Conservation (phyloP, 306 rosid species). For the Malus sylvestris region DNA sequence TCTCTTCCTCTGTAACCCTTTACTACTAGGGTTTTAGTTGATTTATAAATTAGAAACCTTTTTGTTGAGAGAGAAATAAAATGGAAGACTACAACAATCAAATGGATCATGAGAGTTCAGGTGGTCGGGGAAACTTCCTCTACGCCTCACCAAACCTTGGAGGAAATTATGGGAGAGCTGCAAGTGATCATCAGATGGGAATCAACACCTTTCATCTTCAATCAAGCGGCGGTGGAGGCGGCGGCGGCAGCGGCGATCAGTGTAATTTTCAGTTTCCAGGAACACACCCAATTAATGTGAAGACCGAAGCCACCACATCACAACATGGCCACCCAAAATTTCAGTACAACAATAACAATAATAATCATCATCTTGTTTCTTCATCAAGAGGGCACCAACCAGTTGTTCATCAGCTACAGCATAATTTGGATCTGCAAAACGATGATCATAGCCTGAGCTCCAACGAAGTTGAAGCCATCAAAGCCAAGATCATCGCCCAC, state of each 20-base stretch:
- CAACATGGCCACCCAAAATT: slow-evolving; percentile 45
- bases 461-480: slow-evolving; percentile 61
- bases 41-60: background rate
- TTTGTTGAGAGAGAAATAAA: slow-evolving; percentile 6
- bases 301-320: slow-evolving; percentile 54
- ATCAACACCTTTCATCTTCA: slow-evolving; percentile 58
- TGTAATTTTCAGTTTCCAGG: slow-evolving; percentile 36
- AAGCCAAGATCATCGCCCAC: slow-evolving; percentile 86
- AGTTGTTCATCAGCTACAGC: slow-evolving; percentile 11
- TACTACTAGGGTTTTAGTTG: slow-evolving; percentile 19
- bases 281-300: slow-evolving; percentile 37
- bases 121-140: slow-evolving; percentile 68
- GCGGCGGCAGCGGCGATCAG: slow-evolving; percentile 21
- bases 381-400: slow-evolving; percentile 36
- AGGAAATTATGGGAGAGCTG: slow-evolving; percentile 38
- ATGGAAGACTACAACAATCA: slow-evolving; percentile 70
- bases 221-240: slow-evolving; percentile 30
- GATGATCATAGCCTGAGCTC: slow-evolving; percentile 12
- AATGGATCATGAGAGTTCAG: slow-evolving; percentile 40
- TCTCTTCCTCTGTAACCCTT: background rate
- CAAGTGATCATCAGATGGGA: slow-evolving; percentile 31
- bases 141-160: slow-evolving; percentile 39
- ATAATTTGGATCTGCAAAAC: background rate
- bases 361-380: slow-evolving; percentile 23
- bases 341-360: slow-evolving; percentile 17